Conservation (phyloP, 768 basidiomycete genomes). For the Suillus subalutaceus region DNA sequence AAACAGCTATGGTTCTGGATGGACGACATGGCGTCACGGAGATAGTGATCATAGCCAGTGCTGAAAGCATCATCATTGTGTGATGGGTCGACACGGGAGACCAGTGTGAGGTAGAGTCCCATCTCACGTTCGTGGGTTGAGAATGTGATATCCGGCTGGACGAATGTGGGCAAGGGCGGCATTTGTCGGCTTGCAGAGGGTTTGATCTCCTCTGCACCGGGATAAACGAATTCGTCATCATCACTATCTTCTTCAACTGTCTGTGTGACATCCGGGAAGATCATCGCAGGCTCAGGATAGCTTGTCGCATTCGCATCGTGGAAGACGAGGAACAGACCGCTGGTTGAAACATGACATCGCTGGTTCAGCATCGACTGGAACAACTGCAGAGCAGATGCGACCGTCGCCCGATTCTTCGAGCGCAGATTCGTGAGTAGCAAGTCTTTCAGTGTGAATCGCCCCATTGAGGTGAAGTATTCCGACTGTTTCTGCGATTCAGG, state of each 20-base stretch:
- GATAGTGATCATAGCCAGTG: slow-evolving; percentile 84
- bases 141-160: slow-evolving; percentile 72
- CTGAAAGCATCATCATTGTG: slow-evolving; percentile 75
- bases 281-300: slow-evolving; percentile 63
- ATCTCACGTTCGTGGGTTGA: slow-evolving; percentile 86
- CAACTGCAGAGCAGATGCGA: slow-evolving; percentile 79
- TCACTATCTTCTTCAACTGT: slow-evolving; percentile 48
- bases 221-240: slow-evolving; percentile 53
- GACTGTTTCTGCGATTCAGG: slow-evolving; percentile 70
- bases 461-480: slow-evolving; percentile 85
- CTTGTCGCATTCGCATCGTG: slow-evolving; percentile 73
- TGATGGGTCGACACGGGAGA: slow-evolving; percentile 76
- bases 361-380: slow-evolving; percentile 72
- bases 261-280: slow-evolving; percentile 24
- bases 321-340: slow-evolving; percentile 71
- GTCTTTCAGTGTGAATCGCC: slow-evolving; percentile 91
- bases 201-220: slow-evolving; percentile 29
- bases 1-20: slow-evolving; percentile 71
- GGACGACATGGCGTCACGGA: slow-evolving; percentile 70
- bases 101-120: slow-evolving; percentile 74
- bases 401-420: slow-evolving; percentile 64
- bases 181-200: slow-evolving; percentile 14
- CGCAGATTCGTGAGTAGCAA: slow-evolving; percentile 78
- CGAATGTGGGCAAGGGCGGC: slow-evolving; percentile 41
- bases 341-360: slow-evolving; percentile 66